Base-by-base conservation (phyloP, 345 rosid species). In the Barbarea vulgaris region DNA sequence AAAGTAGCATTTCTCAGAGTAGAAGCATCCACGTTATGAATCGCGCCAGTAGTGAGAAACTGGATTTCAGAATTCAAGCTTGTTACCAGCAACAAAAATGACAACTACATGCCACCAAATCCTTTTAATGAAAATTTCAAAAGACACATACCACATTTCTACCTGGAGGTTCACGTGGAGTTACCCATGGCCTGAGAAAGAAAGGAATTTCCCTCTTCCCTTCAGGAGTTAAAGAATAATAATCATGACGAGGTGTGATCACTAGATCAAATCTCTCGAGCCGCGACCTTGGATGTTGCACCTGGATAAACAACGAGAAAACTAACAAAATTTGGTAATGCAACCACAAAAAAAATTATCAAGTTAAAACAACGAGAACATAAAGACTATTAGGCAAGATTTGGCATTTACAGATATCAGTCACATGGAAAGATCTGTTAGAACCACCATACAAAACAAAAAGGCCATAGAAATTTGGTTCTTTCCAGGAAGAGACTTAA, bases 21-120 rank as follows among this genome's bases (percentile, higher is more conserved):
- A 79, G 89, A 82, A 63, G 86, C 72, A 73, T 92, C 97, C 31
- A 85, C 84, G 69, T 80, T 95, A 82, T 94, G 97, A 67, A 94
- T 90, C 52, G 98, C 96, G 58, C 98, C 98, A 19, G 88, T 74
- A 6, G 97, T 91, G 51, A 91, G 88, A 82, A 94, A 82, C 98
- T 94, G 77, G 44, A 36, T 54, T 31, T 17, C 57, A 73, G 47
- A 74, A 47, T 47, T 64, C 61, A 57, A 64, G 69, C 59, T 55
- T 37, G 78, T 81, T 62, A 79, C 69, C 37, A 76, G 53, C 27
- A 50, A 66, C 9, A 67, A 9, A 9, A 25, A 21, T 56, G 48
- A 41, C 37, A 28, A 52, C 1, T 11, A 14, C 4, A 7, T 36
- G 15, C 6, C 42, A 15, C 4, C 61, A 25, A 58, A 19, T 30